Evolutionary conservation across 495 filamentous ascomycete species (phyloP).

Genomic region (Neurospora discreta): DNA sequence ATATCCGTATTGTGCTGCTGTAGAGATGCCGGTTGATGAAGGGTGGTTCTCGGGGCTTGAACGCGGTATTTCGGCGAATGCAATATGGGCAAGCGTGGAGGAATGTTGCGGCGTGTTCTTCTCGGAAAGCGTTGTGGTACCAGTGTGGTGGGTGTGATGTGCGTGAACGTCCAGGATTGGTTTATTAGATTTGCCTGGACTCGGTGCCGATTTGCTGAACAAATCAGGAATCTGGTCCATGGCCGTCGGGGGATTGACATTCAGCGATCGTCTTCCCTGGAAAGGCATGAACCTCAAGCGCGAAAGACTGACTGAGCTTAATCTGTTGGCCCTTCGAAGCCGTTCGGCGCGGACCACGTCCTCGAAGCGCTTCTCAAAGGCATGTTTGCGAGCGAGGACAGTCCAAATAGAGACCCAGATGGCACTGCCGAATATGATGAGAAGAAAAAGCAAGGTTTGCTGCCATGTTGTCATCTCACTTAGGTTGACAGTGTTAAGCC

Average conservation of each 20-base stretch:
- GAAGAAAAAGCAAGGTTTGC: slow-evolving; percentile 60
- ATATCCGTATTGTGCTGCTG: slow-evolving; percentile 1
- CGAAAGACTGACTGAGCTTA: slow-evolving; percentile 3
- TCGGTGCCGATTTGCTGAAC: not conserved
- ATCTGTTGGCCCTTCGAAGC: slow-evolving; percentile 11
- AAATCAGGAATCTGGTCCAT: not conserved
- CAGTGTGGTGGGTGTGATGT: not conserved
- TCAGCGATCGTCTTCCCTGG: slow-evolving; percentile 3
- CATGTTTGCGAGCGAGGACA: slow-evolving; percentile 53
- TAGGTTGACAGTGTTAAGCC: slow-evolving; percentile 54
- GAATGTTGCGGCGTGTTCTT: not conserved
- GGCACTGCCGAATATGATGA: slow-evolving; percentile 62
- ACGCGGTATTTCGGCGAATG: slow-evolving; percentile 11
- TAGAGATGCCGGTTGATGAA: not conserved
- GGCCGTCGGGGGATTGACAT: not conserved
- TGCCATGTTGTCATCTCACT: slow-evolving; percentile 69
- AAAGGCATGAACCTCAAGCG: slow-evolving; percentile 8
- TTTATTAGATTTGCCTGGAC: not conserved
- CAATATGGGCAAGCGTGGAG: slow-evolving; percentile 10
- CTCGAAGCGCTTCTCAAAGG: slow-evolving; percentile 58
- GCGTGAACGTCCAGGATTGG: not conserved
- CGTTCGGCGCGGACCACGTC: slow-evolving; percentile 43
- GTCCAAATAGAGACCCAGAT: slow-evolving; percentile 56
- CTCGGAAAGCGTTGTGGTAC: not conserved
- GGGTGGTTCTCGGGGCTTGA: not conserved